These are phyloP conservation scores for Ceraceosorus guamensis DNA, from an alignment of 1,284 basidiomycete genomes.

Conservation along the genomic window DNA sequence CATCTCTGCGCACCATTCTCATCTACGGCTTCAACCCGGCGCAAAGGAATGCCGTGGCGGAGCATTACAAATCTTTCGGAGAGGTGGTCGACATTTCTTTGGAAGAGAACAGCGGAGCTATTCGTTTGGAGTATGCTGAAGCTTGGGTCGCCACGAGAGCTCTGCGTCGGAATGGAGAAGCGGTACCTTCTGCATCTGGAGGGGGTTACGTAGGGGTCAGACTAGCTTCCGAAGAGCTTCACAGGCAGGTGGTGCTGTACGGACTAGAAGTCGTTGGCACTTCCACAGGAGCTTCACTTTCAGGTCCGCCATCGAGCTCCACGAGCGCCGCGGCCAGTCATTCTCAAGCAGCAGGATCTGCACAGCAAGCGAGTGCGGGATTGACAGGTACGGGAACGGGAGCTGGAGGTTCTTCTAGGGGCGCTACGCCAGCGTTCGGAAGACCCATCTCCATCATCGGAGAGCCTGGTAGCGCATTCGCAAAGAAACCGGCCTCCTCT, in stretches of 20 bases:
- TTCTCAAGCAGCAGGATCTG: background rate
- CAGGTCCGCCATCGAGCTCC: too few species aligned
- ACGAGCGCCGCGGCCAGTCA: too few species aligned
- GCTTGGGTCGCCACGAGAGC: conserved; percentile 1
- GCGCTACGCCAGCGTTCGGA: conserved; percentile 5
- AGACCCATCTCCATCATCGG: conserved; percentile 5
- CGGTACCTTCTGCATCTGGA: background rate
- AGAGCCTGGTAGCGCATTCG: conserved; percentile 3
- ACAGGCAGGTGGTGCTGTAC: conserved; percentile 3
- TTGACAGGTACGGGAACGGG: too few species aligned
- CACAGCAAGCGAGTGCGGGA: too few species aligned
- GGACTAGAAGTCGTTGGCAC: too few species aligned
- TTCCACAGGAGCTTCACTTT: too few species aligned
- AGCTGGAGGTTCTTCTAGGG: too few species aligned
- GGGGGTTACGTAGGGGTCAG: conserved; percentile 7
- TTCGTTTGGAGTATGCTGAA: conserved; percentile 4
- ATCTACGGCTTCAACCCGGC: conserved; percentile 7
- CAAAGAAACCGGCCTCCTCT: background rate
- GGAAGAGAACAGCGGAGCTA: background rate
- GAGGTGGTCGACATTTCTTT: background rate
- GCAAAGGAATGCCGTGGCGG: background rate
- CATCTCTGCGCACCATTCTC: conserved; percentile 2
- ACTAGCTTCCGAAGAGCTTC: background rate
- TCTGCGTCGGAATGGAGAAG: conserved; percentile 4
- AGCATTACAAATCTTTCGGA: conserved; percentile 4